These are phyloP conservation scores for Sindora glabra DNA, from an alignment of 306 rosid species.

Conservation along the genomic window DNA sequence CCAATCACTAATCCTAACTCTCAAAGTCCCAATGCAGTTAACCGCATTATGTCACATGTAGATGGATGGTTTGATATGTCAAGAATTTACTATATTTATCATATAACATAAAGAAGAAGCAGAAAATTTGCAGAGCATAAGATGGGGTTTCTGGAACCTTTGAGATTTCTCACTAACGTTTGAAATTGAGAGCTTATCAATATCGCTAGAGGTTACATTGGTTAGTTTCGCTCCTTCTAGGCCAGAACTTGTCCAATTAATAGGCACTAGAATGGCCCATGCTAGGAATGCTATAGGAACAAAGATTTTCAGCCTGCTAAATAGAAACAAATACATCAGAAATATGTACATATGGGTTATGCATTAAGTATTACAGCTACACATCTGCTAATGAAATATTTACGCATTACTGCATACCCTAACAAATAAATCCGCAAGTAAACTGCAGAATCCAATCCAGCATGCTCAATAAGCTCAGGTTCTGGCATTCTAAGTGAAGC, in stretches of 20 bases:
- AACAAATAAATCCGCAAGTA: constrained; percentile 87
- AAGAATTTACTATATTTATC: background rate
- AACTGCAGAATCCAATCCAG: constrained; percentile 93
- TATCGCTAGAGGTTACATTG: constrained; percentile 78
- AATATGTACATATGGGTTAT: background rate
- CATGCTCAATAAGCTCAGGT: constrained; percentile 92
- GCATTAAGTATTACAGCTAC: background rate
- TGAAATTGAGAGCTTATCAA: constrained; percentile 79
- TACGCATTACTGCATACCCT: constrained; percentile 46
- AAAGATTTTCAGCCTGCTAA: constrained; percentile 84
- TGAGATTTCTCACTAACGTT: constrained; percentile 42
- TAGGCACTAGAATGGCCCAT: constrained; percentile 80
- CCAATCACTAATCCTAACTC: background rate
- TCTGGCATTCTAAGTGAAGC: constrained; percentile 93
- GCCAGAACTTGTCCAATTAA: constrained; percentile 53
- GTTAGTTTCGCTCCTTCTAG: constrained; percentile 4
- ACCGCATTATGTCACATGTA: background rate
- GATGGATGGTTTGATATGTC: background rate
- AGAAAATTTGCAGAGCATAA: constrained; percentile 7
- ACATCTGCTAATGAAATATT: background rate
- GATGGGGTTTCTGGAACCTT: constrained; percentile 40
- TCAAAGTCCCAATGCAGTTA: background rate
- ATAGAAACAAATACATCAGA: constrained; percentile 5
- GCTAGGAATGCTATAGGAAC: constrained; percentile 81
- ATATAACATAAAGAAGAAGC: constrained; percentile 1